Evolutionary conservation across 139 green algal species (phyloP).

Genomic region (Pedinophyceae sp.): DNA sequence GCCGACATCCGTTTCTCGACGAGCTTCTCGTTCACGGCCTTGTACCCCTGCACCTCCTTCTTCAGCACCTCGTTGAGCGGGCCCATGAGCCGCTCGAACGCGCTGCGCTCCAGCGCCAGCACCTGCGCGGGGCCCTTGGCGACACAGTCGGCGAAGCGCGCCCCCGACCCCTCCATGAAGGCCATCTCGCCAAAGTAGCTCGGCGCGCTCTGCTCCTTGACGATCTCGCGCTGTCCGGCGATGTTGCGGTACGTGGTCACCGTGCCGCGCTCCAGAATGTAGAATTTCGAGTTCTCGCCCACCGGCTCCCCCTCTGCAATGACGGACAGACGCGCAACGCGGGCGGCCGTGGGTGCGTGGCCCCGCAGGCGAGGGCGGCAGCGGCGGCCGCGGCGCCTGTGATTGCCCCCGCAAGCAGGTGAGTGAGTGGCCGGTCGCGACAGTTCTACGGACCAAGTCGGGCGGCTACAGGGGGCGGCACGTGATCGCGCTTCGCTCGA

Average conservation of each 20-base stretch:
- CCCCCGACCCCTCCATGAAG: not conserved
- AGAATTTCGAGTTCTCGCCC: conserved; percentile 30
- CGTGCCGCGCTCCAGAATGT: conserved; percentile 29
- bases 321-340: too few relatives aligned
- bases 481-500: too few relatives aligned
- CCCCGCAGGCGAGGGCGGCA: too few relatives aligned
- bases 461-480: too few relatives aligned
- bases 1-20: too few relatives aligned
- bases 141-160: conserved; percentile 22
- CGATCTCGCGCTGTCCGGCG: conserved; percentile 9
- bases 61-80: conserved; percentile 26
- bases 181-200: conserved; percentile 45
- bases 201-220: conserved; percentile 15
- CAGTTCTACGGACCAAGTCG: too few relatives aligned
- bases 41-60: conserved; percentile 17
- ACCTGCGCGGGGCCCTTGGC: conserved; percentile 15
- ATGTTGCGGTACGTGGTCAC: conserved; percentile 32
- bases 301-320: conserved; percentile 23
- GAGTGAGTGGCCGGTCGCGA: too few relatives aligned
- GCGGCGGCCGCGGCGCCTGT: too few relatives aligned
- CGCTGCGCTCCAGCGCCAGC: conserved; percentile 27
- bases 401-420: too few relatives aligned
- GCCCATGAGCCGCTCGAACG: conserved; percentile 45
- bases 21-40: too few relatives aligned
- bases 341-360: too few relatives aligned